Percentiles rank a stretch among this genome's conserved stretches.
Conservation (phyloP, 257 asterid genomes). For the Sherardia arvensis region DNA sequence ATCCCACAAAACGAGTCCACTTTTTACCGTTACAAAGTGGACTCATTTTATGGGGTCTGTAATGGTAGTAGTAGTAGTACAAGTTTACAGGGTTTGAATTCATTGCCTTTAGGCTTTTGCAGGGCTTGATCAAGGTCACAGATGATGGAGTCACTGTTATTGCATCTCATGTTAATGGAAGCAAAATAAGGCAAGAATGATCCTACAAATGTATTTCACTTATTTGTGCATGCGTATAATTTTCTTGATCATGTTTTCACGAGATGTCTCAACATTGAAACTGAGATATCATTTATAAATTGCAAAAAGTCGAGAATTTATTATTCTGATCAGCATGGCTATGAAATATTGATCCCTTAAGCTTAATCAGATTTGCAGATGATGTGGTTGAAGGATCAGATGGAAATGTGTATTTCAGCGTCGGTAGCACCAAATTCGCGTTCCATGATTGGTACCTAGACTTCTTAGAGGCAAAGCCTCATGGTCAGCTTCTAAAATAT, state of each 20-base stretch:
- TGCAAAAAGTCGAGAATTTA: not conserved
- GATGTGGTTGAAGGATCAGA: slow-evolving; percentile 50
- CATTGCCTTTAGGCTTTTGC: not conserved
- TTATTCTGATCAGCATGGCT: not conserved
- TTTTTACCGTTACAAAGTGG: not conserved
- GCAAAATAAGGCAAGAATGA: slow-evolving; percentile 33
- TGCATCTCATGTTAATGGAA: slow-evolving; percentile 47
- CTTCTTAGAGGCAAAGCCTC: slow-evolving; percentile 18
- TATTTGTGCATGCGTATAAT: not conserved
- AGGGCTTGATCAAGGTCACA: slow-evolving; percentile 55
- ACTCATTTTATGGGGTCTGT: not conserved
- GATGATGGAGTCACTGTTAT: slow-evolving; percentile 48
- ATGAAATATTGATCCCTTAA: not conserved
- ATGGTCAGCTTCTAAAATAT: slow-evolving; percentile 55
- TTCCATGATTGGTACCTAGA: not conserved
- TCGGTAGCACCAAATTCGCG: not conserved
- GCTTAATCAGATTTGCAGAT: slow-evolving; percentile 41
- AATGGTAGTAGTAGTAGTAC: not conserved
- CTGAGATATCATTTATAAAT: not conserved
- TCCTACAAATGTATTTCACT: not conserved
- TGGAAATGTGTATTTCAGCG: not conserved
- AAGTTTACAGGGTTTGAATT: not conserved
- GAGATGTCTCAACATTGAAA: not conserved
- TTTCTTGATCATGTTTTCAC: not conserved
- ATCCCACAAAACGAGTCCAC: not conserved